Base-by-base conservation (phyloP, 2,329 filamentous ascomycete species). In the Trichoderma arundinaceum region DNA sequence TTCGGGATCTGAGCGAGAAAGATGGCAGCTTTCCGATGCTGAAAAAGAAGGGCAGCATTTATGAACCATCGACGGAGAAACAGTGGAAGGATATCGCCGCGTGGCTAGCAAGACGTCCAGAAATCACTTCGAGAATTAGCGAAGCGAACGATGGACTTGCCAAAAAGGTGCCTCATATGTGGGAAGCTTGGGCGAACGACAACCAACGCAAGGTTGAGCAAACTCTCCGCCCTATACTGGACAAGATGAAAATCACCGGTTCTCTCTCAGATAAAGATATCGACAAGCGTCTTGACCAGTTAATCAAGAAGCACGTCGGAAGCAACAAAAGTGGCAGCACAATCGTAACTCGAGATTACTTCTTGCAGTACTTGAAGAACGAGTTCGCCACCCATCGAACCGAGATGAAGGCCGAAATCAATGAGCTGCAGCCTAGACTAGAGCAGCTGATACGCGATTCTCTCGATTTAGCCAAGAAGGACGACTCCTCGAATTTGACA, bases 1-100 rank as follows among this genome's bases (percentile, higher is more conserved):
- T 92, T 8, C 79, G 81, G 28, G 82, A 84, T 61, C 80, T 83
- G 65, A 83, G 90, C 54, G 77, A 77, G 19, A 74, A 78, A 1
- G 84, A 86, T 49, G 77, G 77, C 1, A 76, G 77, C 35, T 79
- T 87, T 44, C 72, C 86, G 43, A 82, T 77, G 3, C 70, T 86
- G 3, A 78, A 84, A 41, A 77, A 78, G 35, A 73, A 76, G 3
- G 72, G 75, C 2, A 72, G 79, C 15, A 74, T 73, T n/a, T 77
- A 76, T 19, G 72, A 78, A 13, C 70, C 79, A 17, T 77, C 82
- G 3, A 81, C 81, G 0, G 79, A 84, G 9, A 69, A 77, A 33
- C 80, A 84, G 46, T 85, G 82, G 83, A 72, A 75, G 17, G 79
- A 81, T 0, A 76, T 86, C 13, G 77, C 77, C 41, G 69, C 77